Evolutionary conservation across 108 stramenopile genomes (phyloP).

Genomic region (Cyclotella cryptica): DNA sequence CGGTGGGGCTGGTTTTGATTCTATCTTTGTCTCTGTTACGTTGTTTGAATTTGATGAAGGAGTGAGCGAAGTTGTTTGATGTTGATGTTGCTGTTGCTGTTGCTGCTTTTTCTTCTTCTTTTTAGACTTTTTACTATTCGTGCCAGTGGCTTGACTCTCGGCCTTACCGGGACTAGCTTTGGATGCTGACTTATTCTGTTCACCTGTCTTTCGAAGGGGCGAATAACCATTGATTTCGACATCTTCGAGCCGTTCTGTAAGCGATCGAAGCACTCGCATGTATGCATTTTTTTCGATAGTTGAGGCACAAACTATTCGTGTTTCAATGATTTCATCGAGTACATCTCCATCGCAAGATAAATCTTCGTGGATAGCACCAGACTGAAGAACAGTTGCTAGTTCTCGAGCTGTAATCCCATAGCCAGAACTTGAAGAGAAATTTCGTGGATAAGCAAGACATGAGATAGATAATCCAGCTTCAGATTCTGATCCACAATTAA

Average conservation of each 20-base stretch:
- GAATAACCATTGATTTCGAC: slow-evolving; percentile 70
- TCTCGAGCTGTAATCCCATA: slow-evolving; percentile 67
- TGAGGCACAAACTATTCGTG: slow-evolving; percentile 44
- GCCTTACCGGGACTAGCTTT: neutral
- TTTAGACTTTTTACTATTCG: slow-evolving; percentile 53
- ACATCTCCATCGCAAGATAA: slow-evolving; percentile 68
- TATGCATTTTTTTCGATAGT: slow-evolving; percentile 48
- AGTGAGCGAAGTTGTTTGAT: slow-evolving; percentile 16
- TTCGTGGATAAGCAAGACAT: slow-evolving; percentile 1
- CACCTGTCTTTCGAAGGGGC: slow-evolving; percentile 29
- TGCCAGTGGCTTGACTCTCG: slow-evolving; percentile 5
- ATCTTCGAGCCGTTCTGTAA: slow-evolving; percentile 53
- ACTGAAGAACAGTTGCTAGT: slow-evolving; percentile 54
- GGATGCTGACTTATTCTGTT: slow-evolving; percentile 12
- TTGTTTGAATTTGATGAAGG: slow-evolving; percentile 12
- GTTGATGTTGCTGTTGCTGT: slow-evolving; percentile 11
- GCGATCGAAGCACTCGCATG: slow-evolving; percentile 47
- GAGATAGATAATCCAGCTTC: no score
- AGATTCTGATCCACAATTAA: no score
- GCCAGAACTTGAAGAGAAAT: slow-evolving; percentile 30
- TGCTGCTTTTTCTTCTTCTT: slow-evolving; percentile 64
- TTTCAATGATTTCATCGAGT: slow-evolving; percentile 59
- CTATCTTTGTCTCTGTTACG: slow-evolving; percentile 12
- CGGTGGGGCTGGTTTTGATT: slow-evolving; percentile 9
- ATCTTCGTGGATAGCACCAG: slow-evolving; percentile 51